These are phyloP conservation scores for Neurospora sp. DNA, from an alignment of 2,329 filamentous ascomycete species.

Conservation along the genomic window DNA sequence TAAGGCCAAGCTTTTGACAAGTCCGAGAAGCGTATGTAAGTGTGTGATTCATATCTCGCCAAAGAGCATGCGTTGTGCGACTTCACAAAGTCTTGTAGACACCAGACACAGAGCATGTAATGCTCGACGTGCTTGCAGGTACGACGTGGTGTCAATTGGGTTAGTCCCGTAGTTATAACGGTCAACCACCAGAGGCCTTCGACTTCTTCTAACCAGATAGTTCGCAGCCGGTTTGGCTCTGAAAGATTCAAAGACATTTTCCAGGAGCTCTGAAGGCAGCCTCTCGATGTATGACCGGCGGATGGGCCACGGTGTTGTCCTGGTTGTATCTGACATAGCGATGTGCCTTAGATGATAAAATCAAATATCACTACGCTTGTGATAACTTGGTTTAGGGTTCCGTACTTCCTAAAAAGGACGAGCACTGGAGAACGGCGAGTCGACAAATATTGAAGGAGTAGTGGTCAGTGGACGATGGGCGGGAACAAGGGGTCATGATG, in stretches of 20 bases:
- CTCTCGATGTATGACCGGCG: not conserved
- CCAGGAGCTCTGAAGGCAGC: not conserved
- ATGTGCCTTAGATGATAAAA: too few species aligned
- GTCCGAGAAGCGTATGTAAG: not conserved
- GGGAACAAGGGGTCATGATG: too few species aligned
- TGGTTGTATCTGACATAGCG: not conserved
- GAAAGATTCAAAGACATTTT: not conserved
- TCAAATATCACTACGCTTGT: too few species aligned
- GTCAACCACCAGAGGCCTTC: fast-evolving
- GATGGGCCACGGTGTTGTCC: not conserved
- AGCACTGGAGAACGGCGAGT: too few species aligned
- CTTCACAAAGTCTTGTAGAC: fast-evolving
- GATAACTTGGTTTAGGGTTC: too few species aligned
- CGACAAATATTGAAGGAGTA: too few species aligned
- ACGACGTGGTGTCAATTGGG: not conserved
- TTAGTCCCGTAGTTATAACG: not conserved
- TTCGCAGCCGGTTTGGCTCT: too few species aligned
- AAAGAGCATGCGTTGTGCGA: not conserved
- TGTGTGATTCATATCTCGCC: not conserved
- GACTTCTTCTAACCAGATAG: not conserved
- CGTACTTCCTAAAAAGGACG: too few species aligned
- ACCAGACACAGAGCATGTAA: not conserved
- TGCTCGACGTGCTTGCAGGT: not conserved
- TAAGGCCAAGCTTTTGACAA: not conserved
- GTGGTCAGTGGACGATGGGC: too few species aligned